Conservation (phyloP, 1,284 basidiomycete species). For the Peniophora sp. region DNA sequence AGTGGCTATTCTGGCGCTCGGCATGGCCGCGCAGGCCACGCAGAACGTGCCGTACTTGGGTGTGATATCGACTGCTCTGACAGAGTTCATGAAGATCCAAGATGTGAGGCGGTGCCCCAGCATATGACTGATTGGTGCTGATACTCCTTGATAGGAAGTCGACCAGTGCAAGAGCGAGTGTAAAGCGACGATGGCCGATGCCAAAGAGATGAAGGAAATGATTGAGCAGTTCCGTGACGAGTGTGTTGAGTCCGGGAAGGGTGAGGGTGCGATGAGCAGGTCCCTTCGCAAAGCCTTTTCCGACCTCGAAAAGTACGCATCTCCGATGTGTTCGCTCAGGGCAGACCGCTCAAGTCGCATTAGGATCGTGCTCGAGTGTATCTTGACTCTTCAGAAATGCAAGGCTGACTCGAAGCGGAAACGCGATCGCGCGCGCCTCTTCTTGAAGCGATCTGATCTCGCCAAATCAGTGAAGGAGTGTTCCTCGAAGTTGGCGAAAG, state of each 20-base stretch:
- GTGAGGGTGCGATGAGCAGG: not conserved
- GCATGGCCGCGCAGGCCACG: too few relatives aligned
- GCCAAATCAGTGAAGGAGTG: too few relatives aligned
- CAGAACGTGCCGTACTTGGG: too few relatives aligned
- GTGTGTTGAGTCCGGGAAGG: not conserved
- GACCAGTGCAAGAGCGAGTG: not conserved
- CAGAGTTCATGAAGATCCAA: too few relatives aligned
- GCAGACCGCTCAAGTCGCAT: not conserved
- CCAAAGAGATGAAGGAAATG: not conserved
- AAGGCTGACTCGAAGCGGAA: not conserved
- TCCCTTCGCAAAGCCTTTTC: not conserved
- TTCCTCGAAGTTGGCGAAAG: too few relatives aligned
- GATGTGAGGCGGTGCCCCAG: too few relatives aligned
- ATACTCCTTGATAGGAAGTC: not conserved
- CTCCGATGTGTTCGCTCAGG: not conserved
- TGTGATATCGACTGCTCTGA: too few relatives aligned
- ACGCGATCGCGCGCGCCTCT: not conserved
- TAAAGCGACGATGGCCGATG: not conserved
- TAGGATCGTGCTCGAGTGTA: not conserved
- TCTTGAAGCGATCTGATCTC: too few relatives aligned
- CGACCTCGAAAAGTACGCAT: not conserved
- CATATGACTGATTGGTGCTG: too few relatives aligned
- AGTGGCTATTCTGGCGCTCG: too few relatives aligned
- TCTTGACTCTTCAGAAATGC: not conserved
- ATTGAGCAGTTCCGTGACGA: not conserved